These are phyloP conservation scores for Diplocarpon rosae DNA, from an alignment of 2,329 filamentous ascomycete species.

Conservation along the genomic window DNA sequence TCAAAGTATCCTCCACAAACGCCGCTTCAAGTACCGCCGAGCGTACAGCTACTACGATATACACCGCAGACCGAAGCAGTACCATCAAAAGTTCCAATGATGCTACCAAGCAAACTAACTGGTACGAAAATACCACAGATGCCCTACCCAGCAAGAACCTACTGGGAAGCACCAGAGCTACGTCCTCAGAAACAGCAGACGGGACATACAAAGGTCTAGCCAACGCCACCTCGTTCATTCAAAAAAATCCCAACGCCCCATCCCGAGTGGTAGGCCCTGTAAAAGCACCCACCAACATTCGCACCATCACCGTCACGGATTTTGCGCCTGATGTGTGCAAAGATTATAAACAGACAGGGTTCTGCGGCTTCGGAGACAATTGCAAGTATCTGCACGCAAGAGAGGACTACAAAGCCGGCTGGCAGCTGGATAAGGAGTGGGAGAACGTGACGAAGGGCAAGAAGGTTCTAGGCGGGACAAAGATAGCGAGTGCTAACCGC, in stretches of 20 bases:
- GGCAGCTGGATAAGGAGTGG: slow-evolving; percentile 94
- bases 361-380: slow-evolving; percentile 31
- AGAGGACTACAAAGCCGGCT: slow-evolving; percentile 79
- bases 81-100: slow-evolving; percentile 63
- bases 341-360: slow-evolving; percentile 75
- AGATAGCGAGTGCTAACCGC: slow-evolving; percentile 25
- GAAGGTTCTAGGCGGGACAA: slow-evolving; percentile 48
- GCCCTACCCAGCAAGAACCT: slow-evolving; percentile 38
- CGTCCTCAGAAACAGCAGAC: slow-evolving; percentile 33
- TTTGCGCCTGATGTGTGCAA: slow-evolving; percentile 93
- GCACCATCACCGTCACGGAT: slow-evolving; percentile 82
- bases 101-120: slow-evolving; percentile 80
- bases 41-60: slow-evolving; percentile 42
- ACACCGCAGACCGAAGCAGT: slow-evolving; percentile 49
- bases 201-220: slow-evolving; percentile 70
- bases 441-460: slow-evolving; percentile 69
- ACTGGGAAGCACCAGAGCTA: slow-evolving; percentile 42
- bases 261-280: slow-evolving; percentile 67
- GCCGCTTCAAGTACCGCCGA: slow-evolving; percentile 33
- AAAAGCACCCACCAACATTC: slow-evolving; percentile 80
- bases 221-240: slow-evolving; percentile 60
- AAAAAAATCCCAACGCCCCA: slow-evolving; percentile 68
- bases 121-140: slow-evolving; percentile 57
- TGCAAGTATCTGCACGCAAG: slow-evolving; percentile 74
- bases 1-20: slow-evolving; percentile 52